A percentile compares a stretch with the other conserved stretches of the same genome.
Conservation (phyloP, 108 stramenopile species). For the Cyclotella baltica region DNA sequence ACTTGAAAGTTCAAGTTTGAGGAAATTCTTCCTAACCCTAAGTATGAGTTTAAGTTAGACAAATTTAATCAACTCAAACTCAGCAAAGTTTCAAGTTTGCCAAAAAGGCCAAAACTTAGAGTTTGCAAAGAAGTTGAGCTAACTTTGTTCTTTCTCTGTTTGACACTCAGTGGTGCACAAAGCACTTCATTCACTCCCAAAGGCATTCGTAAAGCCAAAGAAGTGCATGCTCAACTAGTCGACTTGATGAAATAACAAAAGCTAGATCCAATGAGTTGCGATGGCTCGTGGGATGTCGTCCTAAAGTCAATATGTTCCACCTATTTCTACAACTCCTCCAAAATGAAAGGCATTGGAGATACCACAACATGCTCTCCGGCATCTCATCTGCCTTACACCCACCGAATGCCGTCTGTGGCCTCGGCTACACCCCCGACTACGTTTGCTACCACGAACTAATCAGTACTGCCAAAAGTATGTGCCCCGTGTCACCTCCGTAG, state of each 20-base stretch:
- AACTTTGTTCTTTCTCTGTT: too few relatives aligned
- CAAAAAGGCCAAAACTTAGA: too few relatives aligned
- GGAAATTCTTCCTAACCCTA: too few relatives aligned
- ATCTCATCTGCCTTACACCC: slow-evolving; percentile 93
- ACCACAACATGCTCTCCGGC: slow-evolving; percentile 98
- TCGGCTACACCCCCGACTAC: slow-evolving; percentile 99
- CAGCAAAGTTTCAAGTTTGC: too few relatives aligned
- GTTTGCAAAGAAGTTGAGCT: too few relatives aligned
- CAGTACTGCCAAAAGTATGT: slow-evolving; percentile 97
- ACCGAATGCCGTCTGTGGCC: slow-evolving; percentile 90
- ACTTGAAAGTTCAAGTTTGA: too few relatives aligned
- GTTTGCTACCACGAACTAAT: slow-evolving; percentile 99
- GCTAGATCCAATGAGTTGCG: slow-evolving; percentile 81
- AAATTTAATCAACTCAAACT: too few relatives aligned
- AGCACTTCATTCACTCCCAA: slow-evolving; percentile 98
- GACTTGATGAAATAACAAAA: slow-evolving; percentile 98
- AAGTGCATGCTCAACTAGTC: slow-evolving; percentile 95
- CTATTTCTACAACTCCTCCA: slow-evolving; percentile 97
- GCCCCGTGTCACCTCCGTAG: slow-evolving; percentile 97
- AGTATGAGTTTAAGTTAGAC: too few relatives aligned
- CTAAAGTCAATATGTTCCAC: slow-evolving; percentile 99
- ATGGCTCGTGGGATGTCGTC: slow-evolving; percentile 95
- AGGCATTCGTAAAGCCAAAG: slow-evolving; percentile 96
- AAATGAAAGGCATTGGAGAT: slow-evolving; percentile 99
- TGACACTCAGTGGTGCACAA: slow-evolving; percentile 94